Percentiles rank a stretch among this genome's conserved stretches.
Conservation (phyloP, 768 basidiomycete genomes). For the Kwoniella sp. region DNA sequence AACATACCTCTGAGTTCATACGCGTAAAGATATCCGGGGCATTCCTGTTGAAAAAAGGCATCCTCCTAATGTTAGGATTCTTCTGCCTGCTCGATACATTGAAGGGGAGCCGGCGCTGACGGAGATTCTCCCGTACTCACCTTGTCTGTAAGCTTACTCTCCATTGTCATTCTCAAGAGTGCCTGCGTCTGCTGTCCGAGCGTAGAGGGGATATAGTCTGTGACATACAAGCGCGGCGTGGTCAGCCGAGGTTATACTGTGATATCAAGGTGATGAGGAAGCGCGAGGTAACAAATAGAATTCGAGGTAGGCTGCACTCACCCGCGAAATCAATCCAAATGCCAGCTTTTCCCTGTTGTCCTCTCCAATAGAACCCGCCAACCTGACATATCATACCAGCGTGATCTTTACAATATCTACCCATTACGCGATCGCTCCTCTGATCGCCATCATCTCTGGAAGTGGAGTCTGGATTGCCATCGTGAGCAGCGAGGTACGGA, state of each 20-base stretch:
- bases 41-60: conserved; percentile 35
- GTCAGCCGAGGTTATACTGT: too few relatives aligned
- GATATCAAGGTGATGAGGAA: too few relatives aligned
- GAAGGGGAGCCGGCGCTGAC: too few relatives aligned
- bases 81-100: too few relatives aligned
- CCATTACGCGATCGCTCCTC: conserved; percentile 20
- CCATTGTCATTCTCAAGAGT: conserved; percentile 51
- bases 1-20: conserved; percentile 52
- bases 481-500: conserved; percentile 31
- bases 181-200: conserved; percentile 53
- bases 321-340: conserved; percentile 50
- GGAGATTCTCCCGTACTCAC: conserved; percentile 34
- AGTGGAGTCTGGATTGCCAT: conserved; percentile 1
- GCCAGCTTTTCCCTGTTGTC: conserved; percentile 10
- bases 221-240: background rate
- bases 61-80: too few relatives aligned
- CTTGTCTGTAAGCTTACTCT: conserved; percentile 48
- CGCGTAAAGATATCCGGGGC: conserved; percentile 51
- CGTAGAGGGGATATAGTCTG: conserved; percentile 49
- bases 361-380: conserved; percentile 50
- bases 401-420: conserved; percentile 53
- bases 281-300: too few relatives aligned
- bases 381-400: conserved; percentile 50
- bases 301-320: too few relatives aligned
- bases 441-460: conserved; percentile 5